A percentile compares a stretch with the other conserved stretches of the same genome.
phyloP scores from a whole-genome alignment of 352 stramenopile genomes.

The Phytopythium sindhum region DNA sequence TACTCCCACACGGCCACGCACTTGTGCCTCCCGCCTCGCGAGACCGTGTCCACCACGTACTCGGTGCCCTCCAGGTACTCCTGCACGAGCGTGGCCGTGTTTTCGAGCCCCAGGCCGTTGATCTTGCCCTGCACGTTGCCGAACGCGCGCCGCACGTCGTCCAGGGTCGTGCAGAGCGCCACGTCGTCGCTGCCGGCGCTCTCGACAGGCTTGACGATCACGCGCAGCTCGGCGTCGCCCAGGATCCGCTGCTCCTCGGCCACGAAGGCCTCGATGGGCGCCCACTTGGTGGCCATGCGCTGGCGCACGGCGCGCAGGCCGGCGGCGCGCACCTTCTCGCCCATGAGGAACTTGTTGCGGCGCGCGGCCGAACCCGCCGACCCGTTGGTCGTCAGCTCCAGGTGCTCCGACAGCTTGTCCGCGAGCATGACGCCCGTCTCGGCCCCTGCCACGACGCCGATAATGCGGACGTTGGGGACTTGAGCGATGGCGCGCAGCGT shows the following conservation, averaged over 20 bases:
- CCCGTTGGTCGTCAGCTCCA: conserved; percentile 87
- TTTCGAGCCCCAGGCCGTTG: conserved; percentile 82
- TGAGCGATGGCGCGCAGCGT: conserved; percentile 35
- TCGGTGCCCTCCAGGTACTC: conserved; percentile 94
- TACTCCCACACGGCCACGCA: conserved; percentile 96
- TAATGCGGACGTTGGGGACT: conserved; percentile 47
- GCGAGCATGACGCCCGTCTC: conserved; percentile 93
- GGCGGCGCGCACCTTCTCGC: conserved; percentile 71
- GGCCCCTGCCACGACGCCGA: conserved; percentile 87
- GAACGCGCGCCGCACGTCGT: conserved; percentile 91
- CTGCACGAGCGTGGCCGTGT: conserved; percentile 91
- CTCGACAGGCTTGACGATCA: conserved; percentile 93
- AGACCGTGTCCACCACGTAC: conserved; percentile 97
- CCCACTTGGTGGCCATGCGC: conserved; percentile 72
- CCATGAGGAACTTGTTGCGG: conserved; percentile 90
- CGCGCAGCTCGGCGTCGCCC: conserved; percentile 40
- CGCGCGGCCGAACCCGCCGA: conserved; percentile 71
- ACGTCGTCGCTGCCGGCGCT: conserved; percentile 94
- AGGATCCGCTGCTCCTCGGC: conserved; percentile 42
- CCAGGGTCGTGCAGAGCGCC: conserved; percentile 86
- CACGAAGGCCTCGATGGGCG: conserved; percentile 82
- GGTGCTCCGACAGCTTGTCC: conserved; percentile 86
- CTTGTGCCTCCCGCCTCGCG: conserved; percentile 91
- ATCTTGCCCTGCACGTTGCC: conserved; percentile 90
- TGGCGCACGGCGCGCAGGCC: conserved; percentile 81